Evolutionary conservation across 257 asterid species (phyloP).

Genomic region (Verbascum thapsus): DNA sequence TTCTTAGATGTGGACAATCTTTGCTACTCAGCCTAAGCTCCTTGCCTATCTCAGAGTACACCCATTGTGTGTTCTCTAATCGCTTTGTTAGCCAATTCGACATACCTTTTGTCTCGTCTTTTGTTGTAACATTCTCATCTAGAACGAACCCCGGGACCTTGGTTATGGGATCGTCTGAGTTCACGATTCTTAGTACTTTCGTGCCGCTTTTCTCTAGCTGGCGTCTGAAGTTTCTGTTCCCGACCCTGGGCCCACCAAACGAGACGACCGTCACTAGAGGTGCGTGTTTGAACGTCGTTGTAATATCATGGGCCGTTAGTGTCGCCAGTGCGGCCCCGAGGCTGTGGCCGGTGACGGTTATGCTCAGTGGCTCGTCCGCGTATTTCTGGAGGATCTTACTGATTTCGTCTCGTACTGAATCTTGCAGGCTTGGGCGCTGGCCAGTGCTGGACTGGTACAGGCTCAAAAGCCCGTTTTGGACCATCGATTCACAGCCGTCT

Average conservation of each 20-base stretch:
- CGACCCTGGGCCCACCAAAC: slow-evolving; percentile 65
- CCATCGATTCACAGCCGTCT: slow-evolving; percentile 41
- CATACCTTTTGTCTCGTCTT: slow-evolving; percentile 24
- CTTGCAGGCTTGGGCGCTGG: slow-evolving; percentile 38
- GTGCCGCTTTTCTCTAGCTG: slow-evolving; percentile 46
- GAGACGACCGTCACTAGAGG: slow-evolving; percentile 61
- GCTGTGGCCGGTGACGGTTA: slow-evolving; percentile 65
- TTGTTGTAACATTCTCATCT: slow-evolving; percentile 27
- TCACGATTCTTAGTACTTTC: slow-evolving; percentile 54
- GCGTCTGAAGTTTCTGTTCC: slow-evolving; percentile 45
- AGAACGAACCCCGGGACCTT: slow-evolving; percentile 62
- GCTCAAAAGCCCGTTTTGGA: slow-evolving; percentile 56
- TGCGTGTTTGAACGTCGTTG: slow-evolving; percentile 36
- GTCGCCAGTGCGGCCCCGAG: slow-evolving; percentile 66
- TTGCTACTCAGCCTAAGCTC: slow-evolving; percentile 63
- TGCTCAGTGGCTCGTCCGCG: slow-evolving; percentile 47
- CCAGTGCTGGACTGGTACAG: slow-evolving; percentile 44
- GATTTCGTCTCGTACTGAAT: slow-evolving; percentile 38
- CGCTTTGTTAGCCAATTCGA: slow-evolving; percentile 54
- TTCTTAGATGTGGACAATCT: slow-evolving; percentile 47
- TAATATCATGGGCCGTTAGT: slow-evolving; percentile 57
- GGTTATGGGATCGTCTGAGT: slow-evolving; percentile 54
- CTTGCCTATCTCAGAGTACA: slow-evolving; percentile 68
- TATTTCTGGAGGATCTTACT: slow-evolving; percentile 33
- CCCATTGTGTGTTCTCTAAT: slow-evolving; percentile 53